Percentiles rank a stretch among this genome's conserved stretches.
phyloP scores from a whole-genome alignment of 2,329 filamentous ascomycete species.

The Fusarium udum region DNA sequence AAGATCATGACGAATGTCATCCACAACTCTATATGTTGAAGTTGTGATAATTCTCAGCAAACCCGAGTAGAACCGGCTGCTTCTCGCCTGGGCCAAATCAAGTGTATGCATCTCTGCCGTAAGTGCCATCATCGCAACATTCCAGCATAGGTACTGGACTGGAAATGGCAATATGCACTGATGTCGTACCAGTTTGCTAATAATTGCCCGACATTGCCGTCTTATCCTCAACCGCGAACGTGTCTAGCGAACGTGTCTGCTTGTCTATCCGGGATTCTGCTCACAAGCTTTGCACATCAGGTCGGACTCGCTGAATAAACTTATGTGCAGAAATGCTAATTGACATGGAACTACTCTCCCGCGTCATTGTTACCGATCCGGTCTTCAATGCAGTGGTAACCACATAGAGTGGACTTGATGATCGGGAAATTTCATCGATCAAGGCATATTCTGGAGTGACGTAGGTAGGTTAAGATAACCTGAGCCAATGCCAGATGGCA shows the following conservation, averaged over 20 bases:
- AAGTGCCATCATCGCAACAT: not conserved
- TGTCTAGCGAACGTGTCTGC: no score
- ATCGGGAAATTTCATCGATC: constrained; percentile 17
- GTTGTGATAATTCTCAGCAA: not conserved
- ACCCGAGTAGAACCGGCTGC: not conserved
- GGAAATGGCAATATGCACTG: not conserved
- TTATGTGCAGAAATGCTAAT: no score
- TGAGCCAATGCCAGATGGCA: constrained; percentile 17
- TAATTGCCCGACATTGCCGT: not conserved
- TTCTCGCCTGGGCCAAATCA: not conserved
- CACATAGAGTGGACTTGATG: not conserved
- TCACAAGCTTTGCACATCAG: not conserved
- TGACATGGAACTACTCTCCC: not conserved
- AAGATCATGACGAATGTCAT: not conserved
- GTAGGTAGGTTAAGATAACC: not conserved
- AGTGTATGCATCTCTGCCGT: not conserved
- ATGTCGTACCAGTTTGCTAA: not conserved
- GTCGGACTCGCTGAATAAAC: not conserved
- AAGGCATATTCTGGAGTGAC: constrained; percentile 25
- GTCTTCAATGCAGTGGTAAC: not conserved
- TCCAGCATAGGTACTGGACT: not conserved
- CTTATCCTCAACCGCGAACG: not conserved
- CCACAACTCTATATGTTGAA: not conserved
- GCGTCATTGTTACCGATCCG: constrained; percentile 19
- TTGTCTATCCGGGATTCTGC: not conserved